Base-by-base conservation (phyloP, 805 yeast species). In the Suhomyces sp. region DNA sequence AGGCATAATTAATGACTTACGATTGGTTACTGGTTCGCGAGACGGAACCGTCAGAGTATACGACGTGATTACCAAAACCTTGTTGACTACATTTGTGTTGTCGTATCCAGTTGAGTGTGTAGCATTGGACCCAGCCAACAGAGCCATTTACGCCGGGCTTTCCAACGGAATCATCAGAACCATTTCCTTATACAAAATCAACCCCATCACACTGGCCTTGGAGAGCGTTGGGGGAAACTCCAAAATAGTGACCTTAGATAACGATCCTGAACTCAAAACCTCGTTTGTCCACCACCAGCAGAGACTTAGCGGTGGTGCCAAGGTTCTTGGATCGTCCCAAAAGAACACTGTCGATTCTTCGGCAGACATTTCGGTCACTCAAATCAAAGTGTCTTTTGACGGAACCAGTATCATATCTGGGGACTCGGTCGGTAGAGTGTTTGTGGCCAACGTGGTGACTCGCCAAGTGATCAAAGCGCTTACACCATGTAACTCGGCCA, bases 21-120 rank as follows among this genome's bases (percentile, higher is more conserved):
- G 82, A 54, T 65, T 91, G 19, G 86, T 80, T 65, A 81, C 96
- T 0, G 81, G 78, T 2, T 89, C 97, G 0, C 68, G 71, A 44
- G 97, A 92, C 64, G 77, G 84, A 40, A 89, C 97, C 1, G 69
- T 89, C 48, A 74, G 96, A 58, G 77, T 89, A 37, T 90, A 87
- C 70, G 84, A 84, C 60, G 61, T 89, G 43, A 59, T 67, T 15
- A 74, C 71, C 37, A 65, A 61, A 40, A 64, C 68, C 29, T 69
- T 87, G 33, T 65, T 87, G 17, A 78, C 90, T 7, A 89, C 97
- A 0, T 85, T 89, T 62, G 85, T 91, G n/a, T 67, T 86, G 22
- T 81, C 85, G 3, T 62, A 68, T 17, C 78, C 86, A 0, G 78
- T 89, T 9, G 77, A 78, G 22, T 70, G 86, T 17, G 50, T 93